Conservation (phyloP, 257 asterid genomes). For the Oldenlandia corymbosa region DNA sequence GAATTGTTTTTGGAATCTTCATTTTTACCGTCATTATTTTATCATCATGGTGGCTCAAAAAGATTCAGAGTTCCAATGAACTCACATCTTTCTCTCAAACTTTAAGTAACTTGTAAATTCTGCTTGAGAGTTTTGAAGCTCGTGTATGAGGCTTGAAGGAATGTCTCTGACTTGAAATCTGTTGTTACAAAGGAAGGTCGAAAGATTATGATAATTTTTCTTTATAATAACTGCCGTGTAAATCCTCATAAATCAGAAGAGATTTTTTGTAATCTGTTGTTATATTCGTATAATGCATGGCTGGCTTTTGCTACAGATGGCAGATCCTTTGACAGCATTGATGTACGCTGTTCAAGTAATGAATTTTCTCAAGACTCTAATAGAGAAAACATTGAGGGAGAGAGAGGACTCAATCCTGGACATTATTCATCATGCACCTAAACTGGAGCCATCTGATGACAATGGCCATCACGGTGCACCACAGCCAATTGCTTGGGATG, state of each 20-base stretch:
- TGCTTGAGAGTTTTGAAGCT: too few species aligned
- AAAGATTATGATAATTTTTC: background rate
- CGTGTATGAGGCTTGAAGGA: background rate
- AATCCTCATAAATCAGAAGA: background rate
- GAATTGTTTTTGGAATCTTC: background rate
- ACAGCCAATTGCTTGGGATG: conserved; percentile 8
- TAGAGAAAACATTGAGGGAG: conserved; percentile 42
- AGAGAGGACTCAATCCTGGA: conserved; percentile 35
- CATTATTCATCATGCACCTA: conserved; percentile 1
- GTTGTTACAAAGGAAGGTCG: background rate
- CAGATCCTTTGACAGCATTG: conserved; percentile 54
- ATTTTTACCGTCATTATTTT: too few species aligned
- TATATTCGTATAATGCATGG: too few species aligned
- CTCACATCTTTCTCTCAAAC: too few species aligned
- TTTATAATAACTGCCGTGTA: background rate
- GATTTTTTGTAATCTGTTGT: background rate
- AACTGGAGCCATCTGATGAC: conserved; percentile 28
- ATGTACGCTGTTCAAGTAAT: conserved; percentile 57
- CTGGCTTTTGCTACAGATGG: conserved; percentile 30
- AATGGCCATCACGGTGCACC: conserved; percentile 17
- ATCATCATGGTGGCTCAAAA: too few species aligned
- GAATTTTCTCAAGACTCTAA: conserved; percentile 51
- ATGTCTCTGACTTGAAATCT: background rate
- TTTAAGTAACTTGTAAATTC: background rate
- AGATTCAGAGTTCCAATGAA: too few species aligned